Evolutionary conservation across 495 filamentous ascomycete genomes (phyloP).

Genomic region (Haplographium delicatum): DNA sequence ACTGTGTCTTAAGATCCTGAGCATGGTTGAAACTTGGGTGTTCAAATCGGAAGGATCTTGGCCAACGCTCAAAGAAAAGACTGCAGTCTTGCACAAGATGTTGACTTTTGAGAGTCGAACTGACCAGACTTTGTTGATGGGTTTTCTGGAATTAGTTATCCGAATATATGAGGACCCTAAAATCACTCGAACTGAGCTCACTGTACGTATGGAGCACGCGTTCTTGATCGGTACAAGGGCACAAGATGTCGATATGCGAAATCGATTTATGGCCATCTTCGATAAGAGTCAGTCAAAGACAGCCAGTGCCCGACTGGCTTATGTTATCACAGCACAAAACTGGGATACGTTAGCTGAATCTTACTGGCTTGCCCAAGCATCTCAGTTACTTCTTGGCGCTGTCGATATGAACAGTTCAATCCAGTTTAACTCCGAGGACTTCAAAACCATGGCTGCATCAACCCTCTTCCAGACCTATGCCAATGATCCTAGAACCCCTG

Average conservation of each 20-base stretch:
- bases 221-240: conserved; percentile 94
- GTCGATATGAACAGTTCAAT: conserved; percentile 75
- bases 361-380: conserved; percentile 94
- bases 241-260: conserved; percentile 94
- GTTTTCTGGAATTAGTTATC: conserved; percentile 93
- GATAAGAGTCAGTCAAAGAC: conserved; percentile 84
- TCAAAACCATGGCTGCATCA: conserved; percentile 65
- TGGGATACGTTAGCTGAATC: conserved; percentile 94
- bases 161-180: conserved; percentile 95
- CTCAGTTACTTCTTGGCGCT: conserved; percentile 83
- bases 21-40: conserved; percentile 94
- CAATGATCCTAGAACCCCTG: conserved; percentile 65
- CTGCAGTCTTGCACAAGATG: conserved; percentile 96
- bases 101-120: conserved; percentile 80
- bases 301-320: conserved; percentile 77
- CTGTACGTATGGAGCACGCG: conserved; percentile 92
- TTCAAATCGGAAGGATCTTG: conserved; percentile 89
- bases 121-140: conserved; percentile 77
- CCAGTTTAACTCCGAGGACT: conserved; percentile 77
- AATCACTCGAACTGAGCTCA: conserved; percentile 90
- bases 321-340: conserved; percentile 88
- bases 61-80: conserved; percentile 97
- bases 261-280: conserved; percentile 91
- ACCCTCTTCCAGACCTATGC: conserved; percentile 63
- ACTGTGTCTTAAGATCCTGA: conserved; percentile 84